Percentiles rank a stretch among this genome's conserved stretches.
phyloP scores from a whole-genome alignment of 2,329 filamentous ascomycete species.

The Aspergillus bombycis region DNA sequence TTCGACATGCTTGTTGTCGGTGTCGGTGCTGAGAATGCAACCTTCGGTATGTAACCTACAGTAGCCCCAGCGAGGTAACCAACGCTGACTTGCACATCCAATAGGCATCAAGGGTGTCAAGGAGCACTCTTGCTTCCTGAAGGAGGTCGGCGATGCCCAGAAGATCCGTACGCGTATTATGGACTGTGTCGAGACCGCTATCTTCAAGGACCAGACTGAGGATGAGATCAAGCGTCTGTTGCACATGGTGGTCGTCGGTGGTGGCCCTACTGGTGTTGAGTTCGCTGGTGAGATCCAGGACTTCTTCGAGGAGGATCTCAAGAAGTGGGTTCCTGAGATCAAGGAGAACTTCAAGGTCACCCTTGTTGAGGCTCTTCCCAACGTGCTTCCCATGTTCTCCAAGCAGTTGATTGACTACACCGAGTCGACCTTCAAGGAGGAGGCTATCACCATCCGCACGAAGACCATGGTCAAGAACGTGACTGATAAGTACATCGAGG shows the following conservation, averaged over 20 bases:
- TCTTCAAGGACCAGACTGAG: conserved; percentile 90
- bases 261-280: conserved; percentile 95
- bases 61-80: background rate
- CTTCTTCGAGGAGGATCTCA: conserved; percentile 97
- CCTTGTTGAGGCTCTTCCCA: conserved; percentile 93
- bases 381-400: conserved; percentile 93
- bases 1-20: conserved; percentile 99
- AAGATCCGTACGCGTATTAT: conserved; percentile 98
- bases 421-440: conserved; percentile 98
- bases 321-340: conserved; percentile 97
- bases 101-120: conserved; percentile 84
- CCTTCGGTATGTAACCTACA: conserved; percentile 68
- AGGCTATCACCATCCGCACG: conserved; percentile 94
- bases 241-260: conserved; percentile 96
- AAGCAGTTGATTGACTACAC: conserved; percentile 99
- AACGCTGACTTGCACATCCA: conserved; percentile 13
- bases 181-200: conserved; percentile 98
- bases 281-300: conserved; percentile 98
- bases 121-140: conserved; percentile 96
- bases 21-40: conserved; percentile 97
- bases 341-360: conserved; percentile 95
- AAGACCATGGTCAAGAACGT: conserved; percentile 99
- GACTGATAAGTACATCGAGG: conserved; percentile 89
- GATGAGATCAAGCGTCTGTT: conserved; percentile 92
- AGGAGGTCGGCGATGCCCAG: conserved; percentile 96